phyloP scores from a whole-genome alignment of 441 rosid genomes.

The Populus tomentosa region DNA sequence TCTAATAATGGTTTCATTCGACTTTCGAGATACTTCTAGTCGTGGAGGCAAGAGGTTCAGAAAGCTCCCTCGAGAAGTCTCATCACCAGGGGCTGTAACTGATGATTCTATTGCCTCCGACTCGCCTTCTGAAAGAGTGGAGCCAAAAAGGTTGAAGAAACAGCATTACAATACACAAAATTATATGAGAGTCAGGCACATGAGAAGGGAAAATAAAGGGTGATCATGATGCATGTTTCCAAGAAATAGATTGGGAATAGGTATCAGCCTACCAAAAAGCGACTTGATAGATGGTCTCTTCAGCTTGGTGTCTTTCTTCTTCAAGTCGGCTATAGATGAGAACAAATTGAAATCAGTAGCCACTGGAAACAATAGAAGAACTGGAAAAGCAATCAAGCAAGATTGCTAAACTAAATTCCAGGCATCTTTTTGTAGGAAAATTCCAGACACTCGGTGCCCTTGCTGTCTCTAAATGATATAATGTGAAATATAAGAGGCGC shows the following conservation, averaged over 20 bases:
- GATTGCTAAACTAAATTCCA: too few relatives aligned
- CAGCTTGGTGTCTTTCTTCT: conserved; percentile 79
- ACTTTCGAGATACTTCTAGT: conserved; percentile 32
- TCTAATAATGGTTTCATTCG: conserved; percentile 7
- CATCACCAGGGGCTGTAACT: conserved; percentile 25
- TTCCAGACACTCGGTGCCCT: too few relatives aligned
- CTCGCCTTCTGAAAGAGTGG: conserved; percentile 44
- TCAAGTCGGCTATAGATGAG: conserved; percentile 56
- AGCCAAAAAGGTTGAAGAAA: background rate
- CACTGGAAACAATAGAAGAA: too few relatives aligned
- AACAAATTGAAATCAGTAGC: conserved; percentile 41
- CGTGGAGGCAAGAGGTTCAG: conserved; percentile 37
- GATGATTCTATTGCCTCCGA: conserved; percentile 42
- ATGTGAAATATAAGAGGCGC: too few relatives aligned
- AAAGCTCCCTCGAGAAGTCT: conserved; percentile 44
- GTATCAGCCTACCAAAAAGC: conserved; percentile 68
- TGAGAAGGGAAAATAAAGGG: background rate
- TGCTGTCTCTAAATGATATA: too few relatives aligned
- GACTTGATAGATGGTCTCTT: conserved; percentile 95
- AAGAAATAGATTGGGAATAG: background rate
- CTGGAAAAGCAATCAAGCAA: too few relatives aligned
- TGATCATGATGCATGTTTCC: background rate
- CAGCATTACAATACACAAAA: background rate
- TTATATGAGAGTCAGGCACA: background rate
- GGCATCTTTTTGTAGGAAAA: too few relatives aligned